A percentile compares a stretch with the other conserved stretches of the same genome.
These are phyloP conservation scores for Phaeosphaeriaceae sp. DNA, from an alignment of 2,329 filamentous ascomycete genomes.

Conservation along the genomic window DNA sequence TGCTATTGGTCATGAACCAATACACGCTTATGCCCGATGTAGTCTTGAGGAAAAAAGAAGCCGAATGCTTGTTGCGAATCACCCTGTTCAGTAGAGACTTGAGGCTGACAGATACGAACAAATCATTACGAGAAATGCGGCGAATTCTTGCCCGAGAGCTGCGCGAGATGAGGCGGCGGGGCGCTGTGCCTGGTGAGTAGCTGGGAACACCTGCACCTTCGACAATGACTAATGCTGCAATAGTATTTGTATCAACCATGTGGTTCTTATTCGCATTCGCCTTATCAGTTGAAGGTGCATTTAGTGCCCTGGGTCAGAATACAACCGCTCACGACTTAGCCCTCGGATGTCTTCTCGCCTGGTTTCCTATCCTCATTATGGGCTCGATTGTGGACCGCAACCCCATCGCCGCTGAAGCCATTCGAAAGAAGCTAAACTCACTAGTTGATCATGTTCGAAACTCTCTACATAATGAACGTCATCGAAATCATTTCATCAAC, in stretches of 20 bases:
- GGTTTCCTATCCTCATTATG: constrained; percentile 55
- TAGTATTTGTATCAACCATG: constrained; percentile 49
- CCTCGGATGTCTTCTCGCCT: constrained; percentile 53
- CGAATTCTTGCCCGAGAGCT: constrained; percentile 49
- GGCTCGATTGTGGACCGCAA: constrained; percentile 56
- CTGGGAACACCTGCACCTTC: fast-evolving
- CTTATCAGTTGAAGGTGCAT: constrained; percentile 47
- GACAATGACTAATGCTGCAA: background rate
- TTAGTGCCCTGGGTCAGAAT: constrained; percentile 47
- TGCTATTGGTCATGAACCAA: constrained; percentile 55
- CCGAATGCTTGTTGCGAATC: constrained; percentile 50
- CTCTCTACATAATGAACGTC: constrained; percentile 36
- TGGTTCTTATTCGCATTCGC: constrained; percentile 53
- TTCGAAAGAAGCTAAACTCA: constrained; percentile 48
- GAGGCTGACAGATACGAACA: constrained; percentile 31
- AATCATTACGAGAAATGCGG: constrained; percentile 42
- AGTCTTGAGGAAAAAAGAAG: constrained; percentile 32
- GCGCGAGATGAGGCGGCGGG: constrained; percentile 50
- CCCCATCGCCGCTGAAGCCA: constrained; percentile 50
- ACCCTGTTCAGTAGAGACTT: constrained; percentile 51
- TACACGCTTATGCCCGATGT: constrained; percentile 47
- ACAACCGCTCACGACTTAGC: constrained; percentile 54
- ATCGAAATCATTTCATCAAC: constrained; percentile 36
- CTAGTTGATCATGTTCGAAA: constrained; percentile 47
- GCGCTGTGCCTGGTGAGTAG: constrained; percentile 43